Evolutionary conservation across 805 yeast genomes (phyloP).

Genomic region (Sungouiozyma intestinalis): DNA sequence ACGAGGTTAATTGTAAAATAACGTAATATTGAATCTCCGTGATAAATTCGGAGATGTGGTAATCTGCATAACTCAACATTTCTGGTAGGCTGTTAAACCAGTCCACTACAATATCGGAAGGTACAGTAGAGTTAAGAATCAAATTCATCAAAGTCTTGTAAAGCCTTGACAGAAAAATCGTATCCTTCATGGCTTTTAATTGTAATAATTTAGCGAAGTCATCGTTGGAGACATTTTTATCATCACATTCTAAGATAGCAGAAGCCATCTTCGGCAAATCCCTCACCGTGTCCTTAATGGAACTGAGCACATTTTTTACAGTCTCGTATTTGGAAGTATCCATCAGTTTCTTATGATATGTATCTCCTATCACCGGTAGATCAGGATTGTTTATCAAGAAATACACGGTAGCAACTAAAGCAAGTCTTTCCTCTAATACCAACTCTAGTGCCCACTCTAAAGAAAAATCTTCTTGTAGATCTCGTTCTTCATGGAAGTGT

Average conservation of each 20-base stretch:
- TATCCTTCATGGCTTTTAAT: conserved; percentile 19
- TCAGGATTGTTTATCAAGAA: conserved; percentile 17
- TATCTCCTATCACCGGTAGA: conserved; percentile 16
- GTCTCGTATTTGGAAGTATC: conserved; percentile 6
- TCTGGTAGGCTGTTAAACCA: conserved; percentile 40
- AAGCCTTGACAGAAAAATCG: conserved; percentile 30
- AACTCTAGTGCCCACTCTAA: conserved; percentile 24
- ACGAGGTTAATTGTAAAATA: conserved; percentile 5
- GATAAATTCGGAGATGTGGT: conserved; percentile 4
- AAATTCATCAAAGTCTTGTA: conserved; percentile 32
- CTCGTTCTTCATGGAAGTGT: conserved; percentile 31
- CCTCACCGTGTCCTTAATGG: not conserved
- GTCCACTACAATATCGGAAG: conserved; percentile 26
- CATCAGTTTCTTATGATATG: conserved; percentile 6
- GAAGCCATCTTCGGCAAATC: not conserved
- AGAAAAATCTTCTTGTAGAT: conserved; percentile 25
- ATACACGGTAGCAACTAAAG: conserved; percentile 34
- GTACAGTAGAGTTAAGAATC: conserved; percentile 30
- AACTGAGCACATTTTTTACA: conserved; percentile 1
- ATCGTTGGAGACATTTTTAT: not conserved
- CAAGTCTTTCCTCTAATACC: conserved; percentile 43
- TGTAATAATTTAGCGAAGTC: conserved; percentile 13
- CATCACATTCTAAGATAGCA: not conserved
- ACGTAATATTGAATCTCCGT: conserved; percentile 3
- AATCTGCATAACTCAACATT: conserved; percentile 2